Percentiles rank a stretch among this genome's conserved stretches.
These are phyloP conservation scores for Globisporangium paddicum DNA, from an alignment of 352 stramenopile genomes.

Conservation along the genomic window DNA sequence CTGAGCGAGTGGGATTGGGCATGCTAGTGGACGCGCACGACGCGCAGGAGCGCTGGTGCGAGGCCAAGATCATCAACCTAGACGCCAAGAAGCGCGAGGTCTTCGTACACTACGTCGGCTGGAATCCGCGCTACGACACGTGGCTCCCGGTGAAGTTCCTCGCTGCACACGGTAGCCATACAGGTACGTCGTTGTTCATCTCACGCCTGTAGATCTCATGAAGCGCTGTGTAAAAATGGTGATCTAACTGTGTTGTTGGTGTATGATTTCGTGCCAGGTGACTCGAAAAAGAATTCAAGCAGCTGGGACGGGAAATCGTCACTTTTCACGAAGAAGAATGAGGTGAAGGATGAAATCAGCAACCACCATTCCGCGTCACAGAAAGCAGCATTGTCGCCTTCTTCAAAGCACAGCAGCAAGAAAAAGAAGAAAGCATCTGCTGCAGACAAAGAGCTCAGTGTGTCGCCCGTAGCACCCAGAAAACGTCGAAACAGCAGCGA, in stretches of 20 bases:
- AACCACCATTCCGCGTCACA: conserved; percentile 7
- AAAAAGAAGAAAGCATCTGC: background rate
- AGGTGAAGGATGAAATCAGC: conserved; percentile 11
- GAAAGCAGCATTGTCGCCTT: background rate
- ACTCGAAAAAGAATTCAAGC: conserved; percentile 23
- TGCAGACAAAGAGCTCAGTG: background rate
- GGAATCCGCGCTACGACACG: conserved; percentile 67
- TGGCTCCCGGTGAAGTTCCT: conserved; percentile 47
- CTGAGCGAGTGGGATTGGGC: conserved; percentile 24
- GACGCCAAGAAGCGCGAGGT: conserved; percentile 26
- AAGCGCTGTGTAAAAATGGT: background rate
- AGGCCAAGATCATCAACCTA: conserved; percentile 55
- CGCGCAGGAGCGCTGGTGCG: conserved; percentile 43
- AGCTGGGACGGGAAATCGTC: conserved; percentile 54
- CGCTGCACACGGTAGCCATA: conserved; percentile 50
- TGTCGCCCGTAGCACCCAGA: background rate
- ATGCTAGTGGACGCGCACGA: conserved; percentile 61
- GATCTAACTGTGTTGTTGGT: background rate
- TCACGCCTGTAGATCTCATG: too few relatives aligned
- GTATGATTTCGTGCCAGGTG: conserved; percentile 3
- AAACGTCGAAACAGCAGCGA: background rate
- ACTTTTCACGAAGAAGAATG: conserved; percentile 24
- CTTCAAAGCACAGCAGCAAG: background rate
- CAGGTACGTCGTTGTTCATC: conserved; percentile 15
- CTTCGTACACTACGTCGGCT: conserved; percentile 75